Base-by-base conservation (phyloP, 305 asterid species). In the Withania somnifera region DNA sequence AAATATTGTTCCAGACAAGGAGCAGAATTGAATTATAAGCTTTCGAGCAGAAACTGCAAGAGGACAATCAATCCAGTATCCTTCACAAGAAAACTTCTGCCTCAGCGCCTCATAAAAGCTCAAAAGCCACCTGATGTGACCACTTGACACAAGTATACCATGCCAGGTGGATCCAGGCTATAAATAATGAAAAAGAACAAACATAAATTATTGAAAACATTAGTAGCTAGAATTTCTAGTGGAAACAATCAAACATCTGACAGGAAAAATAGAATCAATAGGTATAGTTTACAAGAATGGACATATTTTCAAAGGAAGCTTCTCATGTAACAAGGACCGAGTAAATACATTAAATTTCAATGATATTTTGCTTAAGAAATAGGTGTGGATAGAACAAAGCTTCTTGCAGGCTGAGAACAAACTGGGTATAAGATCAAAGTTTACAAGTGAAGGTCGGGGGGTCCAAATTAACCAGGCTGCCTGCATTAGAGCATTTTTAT, bases 21-120 rank as follows among this genome's bases (percentile, higher is more conserved):
- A 92, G 90, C 93, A 94, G 81, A 96, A 91, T 75, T 94, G 98
- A 63, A 94, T 92, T 75, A 94, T 79, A 84, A 96, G 97, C 86
- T 89, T 94, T 76, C 99, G 93, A 68, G 98, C 95, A 80, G 89
- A 87, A 80, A 93, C 98, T 69, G 98, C 99, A 87, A 96, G 92
- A 88, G 98, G 99, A 86, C 97, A 93, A 84, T 94, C 99, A 75
- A 93, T 87, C 98, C 98, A 96, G 89, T 90, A 91, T 77, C 95
- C 94, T 77, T 92, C 91, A 83, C 85, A 32, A n/a, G 97, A 91
- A 87, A 93, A 92, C 87, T 96, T 96, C 86, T 90, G 95, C 85
- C 99, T 90, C 83, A 96, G 85, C 14, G 92, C 95, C 86, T 90
- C 86, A 86, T 96, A 94, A 50, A 96, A 89, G 88, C 89, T 89